Evolutionary conservation across 805 yeast species (phyloP).

Genomic region (Pichia californica): DNA sequence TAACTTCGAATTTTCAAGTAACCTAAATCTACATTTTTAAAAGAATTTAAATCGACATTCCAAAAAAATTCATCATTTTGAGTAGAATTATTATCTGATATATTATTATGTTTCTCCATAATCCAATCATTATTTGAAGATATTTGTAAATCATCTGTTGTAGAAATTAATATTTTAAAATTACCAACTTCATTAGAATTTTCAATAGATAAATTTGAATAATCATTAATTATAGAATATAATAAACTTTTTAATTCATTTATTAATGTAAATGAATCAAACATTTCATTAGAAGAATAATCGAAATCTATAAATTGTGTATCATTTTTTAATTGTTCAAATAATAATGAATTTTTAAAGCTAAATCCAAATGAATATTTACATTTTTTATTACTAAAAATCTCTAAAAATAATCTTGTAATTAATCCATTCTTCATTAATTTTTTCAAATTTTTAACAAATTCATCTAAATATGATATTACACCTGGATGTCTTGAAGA

Average conservation of each 20-base stretch:
- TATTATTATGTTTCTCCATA: constrained; percentile 11
- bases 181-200: constrained; percentile 1
- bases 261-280: constrained; percentile 8
- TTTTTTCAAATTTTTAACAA: constrained; percentile 17
- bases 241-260: constrained; percentile 24
- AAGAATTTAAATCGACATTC: constrained; percentile 14
- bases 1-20: constrained; percentile 24
- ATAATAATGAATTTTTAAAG: constrained; percentile 23
- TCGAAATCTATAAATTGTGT: constrained; percentile 1
- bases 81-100: too few relatives aligned
- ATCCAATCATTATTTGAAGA: constrained; percentile 21
- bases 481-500: constrained; percentile 42
- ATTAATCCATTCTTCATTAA: constrained; percentile 20
- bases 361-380: constrained; percentile 25
- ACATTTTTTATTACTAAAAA: constrained; percentile 8
- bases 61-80: constrained; percentile 2
- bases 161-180: constrained; percentile 22
- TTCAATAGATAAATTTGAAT: constrained; percentile 5
- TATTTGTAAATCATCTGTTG: constrained; percentile 13
- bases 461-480: constrained; percentile 31
- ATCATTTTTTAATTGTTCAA: constrained; percentile 15
- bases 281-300: neutral
- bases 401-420: constrained; percentile 21
- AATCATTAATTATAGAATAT: constrained; percentile 21
- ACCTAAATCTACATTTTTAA: constrained; percentile 22